Conservation (phyloP, 805 yeast genomes). For the Brettanomyces custersianus region DNA sequence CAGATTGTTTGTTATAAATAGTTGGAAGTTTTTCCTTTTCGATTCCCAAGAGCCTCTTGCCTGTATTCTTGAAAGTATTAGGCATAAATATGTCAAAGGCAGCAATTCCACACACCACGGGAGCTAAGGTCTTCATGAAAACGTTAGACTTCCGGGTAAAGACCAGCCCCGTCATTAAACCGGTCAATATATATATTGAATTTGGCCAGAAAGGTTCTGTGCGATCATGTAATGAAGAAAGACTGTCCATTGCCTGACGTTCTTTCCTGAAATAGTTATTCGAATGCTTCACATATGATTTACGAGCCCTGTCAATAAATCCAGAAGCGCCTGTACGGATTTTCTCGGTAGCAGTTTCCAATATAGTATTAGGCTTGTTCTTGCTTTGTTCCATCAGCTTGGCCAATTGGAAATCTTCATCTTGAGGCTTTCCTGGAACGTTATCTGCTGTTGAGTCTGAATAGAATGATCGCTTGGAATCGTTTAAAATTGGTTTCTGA, state of each 20-base stretch:
- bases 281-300: conserved; percentile 37
- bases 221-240: conserved; percentile 53
- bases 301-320: conserved; percentile 26
- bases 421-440: conserved; percentile 16
- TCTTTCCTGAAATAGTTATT: conserved; percentile 49
- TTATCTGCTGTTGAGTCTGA: conserved; percentile 9
- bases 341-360: conserved; percentile 39
- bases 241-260: conserved; percentile 50
- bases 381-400: conserved; percentile 6
- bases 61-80: conserved; percentile 55
- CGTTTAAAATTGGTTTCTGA: conserved; percentile 10
- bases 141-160: conserved; percentile 59
- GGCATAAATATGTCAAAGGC: conserved; percentile 71
- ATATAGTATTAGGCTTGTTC: conserved; percentile 13
- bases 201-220: conserved; percentile 68
- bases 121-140: conserved; percentile 44
- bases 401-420: conserved; percentile 13
- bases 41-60: conserved; percentile 45
- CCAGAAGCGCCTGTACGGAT: conserved; percentile 8
- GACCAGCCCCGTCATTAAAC: conserved; percentile 64
- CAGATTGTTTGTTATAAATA: conserved; percentile 53
- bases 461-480: conserved; percentile 22
- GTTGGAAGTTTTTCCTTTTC: conserved; percentile 56
- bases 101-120: conserved; percentile 49
- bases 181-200: conserved; percentile 56